phyloP scores from a whole-genome alignment of 2,329 filamentous ascomycete species.

The Cadophora luteo-olivacea region DNA sequence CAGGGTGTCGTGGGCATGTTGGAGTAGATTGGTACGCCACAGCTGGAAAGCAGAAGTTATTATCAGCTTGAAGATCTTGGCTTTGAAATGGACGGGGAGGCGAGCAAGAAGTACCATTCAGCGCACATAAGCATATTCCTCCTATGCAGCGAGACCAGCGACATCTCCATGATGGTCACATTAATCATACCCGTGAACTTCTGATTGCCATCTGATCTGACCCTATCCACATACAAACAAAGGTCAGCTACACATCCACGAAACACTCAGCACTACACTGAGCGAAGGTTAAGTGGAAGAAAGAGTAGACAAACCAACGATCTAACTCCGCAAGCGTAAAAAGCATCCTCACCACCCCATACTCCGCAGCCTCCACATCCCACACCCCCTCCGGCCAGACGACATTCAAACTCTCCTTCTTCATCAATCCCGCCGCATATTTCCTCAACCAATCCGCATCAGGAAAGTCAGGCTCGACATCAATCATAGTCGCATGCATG shows the following conservation, averaged over 20 bases:
- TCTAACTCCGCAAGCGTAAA: conserved; percentile 54
- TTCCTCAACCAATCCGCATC: conserved; percentile 61
- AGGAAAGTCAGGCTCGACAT: conserved; percentile 59
- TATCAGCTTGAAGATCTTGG: too few relatives aligned
- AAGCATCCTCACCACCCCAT: conserved; percentile 46
- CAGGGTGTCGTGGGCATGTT: conserved; percentile 51
- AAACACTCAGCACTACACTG: not conserved
- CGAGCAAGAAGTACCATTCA: conserved; percentile 51
- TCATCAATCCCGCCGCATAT: conserved; percentile 54
- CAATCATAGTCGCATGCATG: conserved; percentile 55
- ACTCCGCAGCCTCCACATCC: conserved; percentile 46
- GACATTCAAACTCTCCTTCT: conserved; percentile 57
- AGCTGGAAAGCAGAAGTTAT: conserved; percentile 46
- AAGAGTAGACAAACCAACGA: conserved; percentile 42
- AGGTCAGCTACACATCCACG: not conserved
- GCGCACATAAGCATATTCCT: conserved; percentile 48
- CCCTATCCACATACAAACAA: conserved; percentile 27
- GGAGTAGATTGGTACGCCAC: conserved; percentile 60
- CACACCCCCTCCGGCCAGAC: conserved; percentile 52
- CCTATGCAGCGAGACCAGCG: conserved; percentile 36
- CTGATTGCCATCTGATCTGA: conserved; percentile 43
- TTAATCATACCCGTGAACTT: conserved; percentile 51
- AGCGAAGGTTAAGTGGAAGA: not conserved
- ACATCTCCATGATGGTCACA: conserved; percentile 41
- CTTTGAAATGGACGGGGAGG: too few relatives aligned